A percentile compares a stretch with the other conserved stretches of the same genome.
These are phyloP conservation scores for Pleurotus salmoneostramineus DNA, from an alignment of 768 basidiomycete genomes.

Conservation along the genomic window DNA sequence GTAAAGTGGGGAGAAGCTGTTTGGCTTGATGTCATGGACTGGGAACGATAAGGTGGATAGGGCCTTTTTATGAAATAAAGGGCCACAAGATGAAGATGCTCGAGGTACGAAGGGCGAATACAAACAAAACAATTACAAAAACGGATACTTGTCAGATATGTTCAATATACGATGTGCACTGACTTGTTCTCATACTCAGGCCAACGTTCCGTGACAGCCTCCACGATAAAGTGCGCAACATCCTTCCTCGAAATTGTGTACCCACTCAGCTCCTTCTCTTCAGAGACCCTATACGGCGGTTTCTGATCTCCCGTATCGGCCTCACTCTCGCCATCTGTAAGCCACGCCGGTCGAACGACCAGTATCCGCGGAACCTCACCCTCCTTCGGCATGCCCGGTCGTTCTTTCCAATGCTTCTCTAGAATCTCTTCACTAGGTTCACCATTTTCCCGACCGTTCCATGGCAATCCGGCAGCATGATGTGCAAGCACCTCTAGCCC, in stretches of 20 bases:
- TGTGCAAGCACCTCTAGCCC: conserved; percentile 50
- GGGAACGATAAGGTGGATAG: too few species aligned
- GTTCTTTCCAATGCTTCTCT: conserved; percentile 35
- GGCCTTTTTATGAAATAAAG: too few species aligned
- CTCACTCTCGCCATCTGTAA: conserved; percentile 53
- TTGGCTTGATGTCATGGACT: too few species aligned
- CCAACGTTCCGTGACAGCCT: conserved; percentile 45
- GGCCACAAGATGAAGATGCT: too few species aligned
- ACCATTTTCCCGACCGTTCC: conserved; percentile 34
- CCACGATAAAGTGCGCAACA: conserved; percentile 61
- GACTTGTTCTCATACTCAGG: conserved; percentile 46
- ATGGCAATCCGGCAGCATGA: conserved; percentile 46
- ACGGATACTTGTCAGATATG: too few species aligned
- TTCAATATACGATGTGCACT: conserved; percentile 48
- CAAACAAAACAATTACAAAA: too few species aligned
- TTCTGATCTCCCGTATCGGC: conserved; percentile 28
- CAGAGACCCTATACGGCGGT: conserved; percentile 40
- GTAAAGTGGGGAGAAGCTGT: too few species aligned
- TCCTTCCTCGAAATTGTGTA: conserved; percentile 62
- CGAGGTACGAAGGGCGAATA: too few species aligned
- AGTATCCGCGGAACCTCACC: conserved; percentile 43
- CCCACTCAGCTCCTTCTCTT: conserved; percentile 31
- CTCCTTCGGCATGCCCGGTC: conserved; percentile 33
- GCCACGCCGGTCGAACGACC: conserved; percentile 52
- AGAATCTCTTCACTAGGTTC: conserved; percentile 41